Evolutionary conservation across 306 rosid species (phyloP).

Genomic region (Sicyos baderoa): DNA sequence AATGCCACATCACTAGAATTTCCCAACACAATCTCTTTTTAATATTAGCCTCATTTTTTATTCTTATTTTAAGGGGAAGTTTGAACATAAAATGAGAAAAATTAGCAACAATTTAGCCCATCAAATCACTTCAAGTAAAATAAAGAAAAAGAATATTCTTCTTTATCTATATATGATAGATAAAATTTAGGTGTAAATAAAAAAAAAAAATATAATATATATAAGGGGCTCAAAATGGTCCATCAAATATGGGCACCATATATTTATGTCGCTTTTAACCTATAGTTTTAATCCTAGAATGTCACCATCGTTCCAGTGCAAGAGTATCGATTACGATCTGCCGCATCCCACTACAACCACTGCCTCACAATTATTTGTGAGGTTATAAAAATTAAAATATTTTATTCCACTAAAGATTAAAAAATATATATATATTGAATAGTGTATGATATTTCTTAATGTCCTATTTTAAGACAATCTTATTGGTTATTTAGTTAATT

Average conservation of each 20-base stretch:
- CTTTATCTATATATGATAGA: conserved; percentile 13
- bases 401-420: too few relatives aligned
- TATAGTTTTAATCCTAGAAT: conserved; percentile 9
- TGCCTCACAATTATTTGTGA: background rate
- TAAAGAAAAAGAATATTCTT: conserved; percentile 9
- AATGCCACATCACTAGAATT: too few relatives aligned
- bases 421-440: too few relatives aligned
- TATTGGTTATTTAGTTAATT: too few relatives aligned
- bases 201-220: too few relatives aligned
- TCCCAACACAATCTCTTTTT: too few relatives aligned
- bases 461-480: too few relatives aligned
- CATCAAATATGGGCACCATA: conserved; percentile 20
- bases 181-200: background rate
- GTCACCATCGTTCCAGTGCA: background rate
- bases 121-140: background rate
- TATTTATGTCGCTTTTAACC: background rate
- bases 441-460: too few relatives aligned
- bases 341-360: conserved; percentile 5
- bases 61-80: too few relatives aligned
- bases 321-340: background rate
- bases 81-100: background rate
- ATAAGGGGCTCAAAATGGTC: background rate
- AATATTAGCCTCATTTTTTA: too few relatives aligned
- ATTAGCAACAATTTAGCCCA: background rate
- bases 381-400: background rate